Conservation (phyloP, 2,329 filamentous ascomycete genomes). For the Aspergillus arachidicola region DNA sequence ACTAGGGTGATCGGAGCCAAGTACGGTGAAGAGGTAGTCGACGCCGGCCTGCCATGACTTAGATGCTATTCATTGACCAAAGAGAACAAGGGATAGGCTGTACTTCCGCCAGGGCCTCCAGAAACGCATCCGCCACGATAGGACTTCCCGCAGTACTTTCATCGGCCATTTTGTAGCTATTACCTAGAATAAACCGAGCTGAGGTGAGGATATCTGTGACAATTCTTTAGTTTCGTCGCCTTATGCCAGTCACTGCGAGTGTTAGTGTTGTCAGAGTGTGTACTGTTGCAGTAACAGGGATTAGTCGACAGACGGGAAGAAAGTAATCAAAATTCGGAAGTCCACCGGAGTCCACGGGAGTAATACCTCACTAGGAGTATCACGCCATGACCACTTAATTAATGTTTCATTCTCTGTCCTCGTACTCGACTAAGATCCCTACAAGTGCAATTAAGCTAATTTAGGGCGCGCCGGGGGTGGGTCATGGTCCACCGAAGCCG, state of each 20-base stretch:
- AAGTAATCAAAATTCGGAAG: neutral
- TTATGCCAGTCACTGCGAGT: neutral
- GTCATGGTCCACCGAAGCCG: neutral
- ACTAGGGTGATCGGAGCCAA: constrained; percentile 17
- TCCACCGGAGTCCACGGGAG: neutral
- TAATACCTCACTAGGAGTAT: neutral
- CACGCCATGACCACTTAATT: neutral
- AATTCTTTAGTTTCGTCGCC: neutral
- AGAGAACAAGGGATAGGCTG: neutral
- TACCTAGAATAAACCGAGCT: neutral
- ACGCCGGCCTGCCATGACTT: constrained; percentile 6
- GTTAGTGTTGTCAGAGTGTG: neutral
- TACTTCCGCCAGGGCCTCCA: neutral
- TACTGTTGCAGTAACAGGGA: neutral
- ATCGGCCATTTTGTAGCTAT: neutral
- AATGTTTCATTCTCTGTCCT: neutral
- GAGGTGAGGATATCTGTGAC: neutral
- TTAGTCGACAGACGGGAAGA: neutral
- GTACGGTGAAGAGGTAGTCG: constrained; percentile 14
- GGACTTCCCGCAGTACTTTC: neutral
- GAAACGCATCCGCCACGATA: neutral
- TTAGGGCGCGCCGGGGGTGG: neutral
- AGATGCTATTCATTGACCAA: neutral
- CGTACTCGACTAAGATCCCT: neutral
- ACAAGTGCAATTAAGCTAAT: neutral